Evolutionary conservation across 2,329 filamentous ascomycete species (phyloP).

Genomic region (Trichocomaceae sp.): DNA sequence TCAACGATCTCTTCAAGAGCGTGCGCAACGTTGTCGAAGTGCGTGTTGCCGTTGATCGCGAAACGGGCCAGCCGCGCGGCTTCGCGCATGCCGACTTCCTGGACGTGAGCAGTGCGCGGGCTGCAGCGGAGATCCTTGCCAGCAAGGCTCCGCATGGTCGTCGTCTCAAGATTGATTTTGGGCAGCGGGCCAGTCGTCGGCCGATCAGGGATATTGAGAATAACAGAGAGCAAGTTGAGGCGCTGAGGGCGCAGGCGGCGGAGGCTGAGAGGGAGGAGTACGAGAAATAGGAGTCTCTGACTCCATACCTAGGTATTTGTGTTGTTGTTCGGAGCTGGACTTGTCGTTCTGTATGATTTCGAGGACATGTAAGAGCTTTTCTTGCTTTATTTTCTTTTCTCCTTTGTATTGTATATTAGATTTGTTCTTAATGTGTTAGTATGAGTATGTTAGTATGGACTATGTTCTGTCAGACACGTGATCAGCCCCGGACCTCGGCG

Average conservation of each 20-base stretch:
- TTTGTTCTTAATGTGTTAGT: background rate
- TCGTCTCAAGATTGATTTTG: conserved; percentile 57
- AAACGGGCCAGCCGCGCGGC: conserved; percentile 72
- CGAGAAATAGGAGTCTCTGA: background rate
- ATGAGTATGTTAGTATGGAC: background rate
- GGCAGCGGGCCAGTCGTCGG: background rate
- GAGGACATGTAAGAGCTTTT: background rate
- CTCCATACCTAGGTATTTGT: background rate
- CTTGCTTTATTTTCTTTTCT: background rate
- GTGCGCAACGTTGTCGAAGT: conserved; percentile 67
- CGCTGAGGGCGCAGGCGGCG: too few relatives aligned
- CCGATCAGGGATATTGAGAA: background rate
- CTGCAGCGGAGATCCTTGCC: conserved; percentile 52
- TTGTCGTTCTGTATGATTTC: background rate
- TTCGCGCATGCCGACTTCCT: conserved; percentile 80
- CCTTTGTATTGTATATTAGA: background rate
- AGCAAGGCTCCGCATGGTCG: conserved; percentile 60
- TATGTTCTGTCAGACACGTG: background rate
- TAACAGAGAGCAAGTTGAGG: background rate
- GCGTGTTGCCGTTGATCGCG: conserved; percentile 73
- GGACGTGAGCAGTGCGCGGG: conserved; percentile 58
- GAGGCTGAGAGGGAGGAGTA: background rate
- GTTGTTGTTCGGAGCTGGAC: background rate
- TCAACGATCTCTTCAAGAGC: conserved; percentile 68
- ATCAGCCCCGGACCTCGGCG: background rate